Evolutionary conservation across 2,329 filamentous ascomycete species (phyloP).

Genomic region (Chrysoporthe austroafricana): DNA sequence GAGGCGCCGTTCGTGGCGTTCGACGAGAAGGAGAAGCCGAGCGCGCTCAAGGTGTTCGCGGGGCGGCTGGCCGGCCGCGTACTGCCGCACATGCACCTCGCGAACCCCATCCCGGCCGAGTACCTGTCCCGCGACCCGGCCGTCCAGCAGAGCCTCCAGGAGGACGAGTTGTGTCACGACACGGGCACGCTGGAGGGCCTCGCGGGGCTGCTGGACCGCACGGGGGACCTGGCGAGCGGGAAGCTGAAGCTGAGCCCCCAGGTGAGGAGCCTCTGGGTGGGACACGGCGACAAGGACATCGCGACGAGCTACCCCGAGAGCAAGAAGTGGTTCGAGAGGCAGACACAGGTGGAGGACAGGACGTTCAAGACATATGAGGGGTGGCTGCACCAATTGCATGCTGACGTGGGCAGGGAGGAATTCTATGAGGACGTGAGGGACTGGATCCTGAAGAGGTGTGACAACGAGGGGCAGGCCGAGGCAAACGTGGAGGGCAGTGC

Average conservation of each 20-base stretch:
- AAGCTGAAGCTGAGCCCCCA: conserved; percentile 53
- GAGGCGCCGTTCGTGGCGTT: conserved; percentile 82
- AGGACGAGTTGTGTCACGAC: conserved; percentile 77
- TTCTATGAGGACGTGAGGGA: conserved; percentile 63
- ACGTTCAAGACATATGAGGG: conserved; percentile 75
- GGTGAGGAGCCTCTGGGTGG: conserved; percentile 70
- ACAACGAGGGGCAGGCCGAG: conserved; percentile 28
- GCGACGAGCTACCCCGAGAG: conserved; percentile 69
- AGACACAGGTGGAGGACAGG: conserved; percentile 65
- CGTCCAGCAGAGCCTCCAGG: conserved; percentile 61
- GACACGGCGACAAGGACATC: conserved; percentile 76
- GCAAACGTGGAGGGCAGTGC: not conserved
- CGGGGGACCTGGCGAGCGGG: conserved; percentile 61
- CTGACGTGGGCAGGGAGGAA: conserved; percentile 58
- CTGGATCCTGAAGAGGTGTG: conserved; percentile 63
- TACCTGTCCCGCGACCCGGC: conserved; percentile 70
- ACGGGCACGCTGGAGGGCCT: conserved; percentile 85
- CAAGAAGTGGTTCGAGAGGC: conserved; percentile 64
- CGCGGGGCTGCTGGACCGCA: conserved; percentile 76
- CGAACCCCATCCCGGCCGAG: conserved; percentile 65
- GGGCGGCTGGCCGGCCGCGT: conserved; percentile 71
- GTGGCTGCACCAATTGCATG: conserved; percentile 76
- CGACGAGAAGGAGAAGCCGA: conserved; percentile 66
- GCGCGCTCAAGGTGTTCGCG: conserved; percentile 61
- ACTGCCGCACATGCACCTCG: conserved; percentile 69